Conservation (phyloP, 1,284 basidiomycete species). For the Naganishia sp. region DNA sequence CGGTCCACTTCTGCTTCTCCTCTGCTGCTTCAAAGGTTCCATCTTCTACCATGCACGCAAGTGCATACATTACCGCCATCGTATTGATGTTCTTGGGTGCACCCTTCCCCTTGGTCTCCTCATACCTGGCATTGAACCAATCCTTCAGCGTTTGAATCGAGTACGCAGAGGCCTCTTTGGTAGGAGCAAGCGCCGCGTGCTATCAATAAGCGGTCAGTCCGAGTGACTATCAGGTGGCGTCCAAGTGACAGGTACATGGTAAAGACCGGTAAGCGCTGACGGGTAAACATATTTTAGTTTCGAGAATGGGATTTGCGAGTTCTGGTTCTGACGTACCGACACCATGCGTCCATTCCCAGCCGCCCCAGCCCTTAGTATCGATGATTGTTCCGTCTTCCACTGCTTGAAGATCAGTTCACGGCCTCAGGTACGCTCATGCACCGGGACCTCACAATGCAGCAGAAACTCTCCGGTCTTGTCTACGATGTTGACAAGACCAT, state of each 20-base stretch:
- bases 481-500: conserved; percentile 64
- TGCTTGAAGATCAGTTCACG: conserved; percentile 29
- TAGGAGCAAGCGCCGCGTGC: conserved; percentile 47
- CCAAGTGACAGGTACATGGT: conserved; percentile 12
- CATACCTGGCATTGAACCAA: conserved; percentile 64
- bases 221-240: not conserved
- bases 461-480: conserved; percentile 64
- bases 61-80: conserved; percentile 64
- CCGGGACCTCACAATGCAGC: conserved; percentile 50
- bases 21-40: conserved; percentile 23
- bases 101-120: conserved; percentile 54
- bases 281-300: conserved; percentile 50
- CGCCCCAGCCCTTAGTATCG: conserved; percentile 67
- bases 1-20: conserved; percentile 38
- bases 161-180: conserved; percentile 54
- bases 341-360: conserved; percentile 70
- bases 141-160: conserved; percentile 58
- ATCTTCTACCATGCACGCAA: conserved; percentile 57
- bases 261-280: conserved; percentile 28
- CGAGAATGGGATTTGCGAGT: not conserved
- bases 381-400: conserved; percentile 63
- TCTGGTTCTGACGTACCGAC: conserved; percentile 35
- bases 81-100: conserved; percentile 69
- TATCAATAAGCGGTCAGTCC: conserved; percentile 21
- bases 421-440: not conserved